These are phyloP conservation scores for Pestalotiopsis sp. DNA, from an alignment of 2,329 filamentous ascomycete species.

Conservation along the genomic window DNA sequence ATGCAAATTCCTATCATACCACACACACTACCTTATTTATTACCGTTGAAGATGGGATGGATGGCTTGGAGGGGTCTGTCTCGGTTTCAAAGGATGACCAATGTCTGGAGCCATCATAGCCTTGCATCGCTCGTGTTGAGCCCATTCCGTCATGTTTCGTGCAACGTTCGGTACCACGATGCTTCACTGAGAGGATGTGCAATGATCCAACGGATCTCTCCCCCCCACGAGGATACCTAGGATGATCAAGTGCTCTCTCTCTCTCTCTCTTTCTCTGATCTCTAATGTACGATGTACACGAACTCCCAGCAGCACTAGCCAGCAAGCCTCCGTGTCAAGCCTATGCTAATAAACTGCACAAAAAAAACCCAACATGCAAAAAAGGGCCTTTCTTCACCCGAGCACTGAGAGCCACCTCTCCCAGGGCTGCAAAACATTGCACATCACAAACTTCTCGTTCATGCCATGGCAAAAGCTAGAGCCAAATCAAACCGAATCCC, in stretches of 20 bases:
- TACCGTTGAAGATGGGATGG: neutral
- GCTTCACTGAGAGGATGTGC: neutral
- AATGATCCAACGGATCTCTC: no score
- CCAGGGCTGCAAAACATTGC: neutral
- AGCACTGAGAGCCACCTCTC: neutral
- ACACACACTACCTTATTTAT: neutral
- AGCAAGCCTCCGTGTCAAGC: neutral
- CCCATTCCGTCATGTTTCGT: neutral
- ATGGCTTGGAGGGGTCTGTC: neutral
- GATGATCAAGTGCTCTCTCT: neutral
- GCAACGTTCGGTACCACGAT: slow-evolving; percentile 2
- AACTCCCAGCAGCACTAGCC: neutral
- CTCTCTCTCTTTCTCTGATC: neutral
- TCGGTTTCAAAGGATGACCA: neutral
- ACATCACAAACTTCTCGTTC: neutral
- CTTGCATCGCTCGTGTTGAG: neutral
- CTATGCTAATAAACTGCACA: neutral
- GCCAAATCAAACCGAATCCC: neutral
- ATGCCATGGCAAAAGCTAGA: neutral
- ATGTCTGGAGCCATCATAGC: slow-evolving; percentile 5
- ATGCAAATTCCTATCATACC: neutral
- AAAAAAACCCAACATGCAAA: neutral
- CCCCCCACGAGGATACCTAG: no score
- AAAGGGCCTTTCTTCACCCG: neutral
- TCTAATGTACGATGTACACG: neutral